These are phyloP conservation scores for Hymenochaete sp. DNA, from an alignment of 1,284 basidiomycete genomes.

Conservation along the genomic window DNA sequence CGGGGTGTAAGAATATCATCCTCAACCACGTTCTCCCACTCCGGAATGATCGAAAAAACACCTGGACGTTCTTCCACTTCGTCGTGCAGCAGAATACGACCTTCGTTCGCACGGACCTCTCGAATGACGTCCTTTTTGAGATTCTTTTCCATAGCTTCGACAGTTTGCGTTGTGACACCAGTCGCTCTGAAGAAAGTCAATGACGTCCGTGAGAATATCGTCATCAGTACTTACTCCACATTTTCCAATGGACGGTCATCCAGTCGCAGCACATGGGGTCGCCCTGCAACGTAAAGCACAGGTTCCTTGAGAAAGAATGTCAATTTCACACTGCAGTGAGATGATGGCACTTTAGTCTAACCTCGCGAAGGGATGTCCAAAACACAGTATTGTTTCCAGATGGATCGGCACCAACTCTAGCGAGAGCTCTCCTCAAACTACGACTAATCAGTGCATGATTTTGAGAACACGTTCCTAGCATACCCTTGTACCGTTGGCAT, in stretches of 20 bases:
- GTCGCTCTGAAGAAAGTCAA: constrained; percentile 58
- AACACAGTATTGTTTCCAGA: constrained; percentile 64
- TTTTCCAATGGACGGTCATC: constrained; percentile 87
- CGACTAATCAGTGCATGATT: constrained; percentile 5
- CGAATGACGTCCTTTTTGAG: constrained; percentile 87
- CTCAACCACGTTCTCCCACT: constrained; percentile 82
- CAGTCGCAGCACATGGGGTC: constrained; percentile 90
- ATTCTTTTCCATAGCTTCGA: constrained; percentile 87
- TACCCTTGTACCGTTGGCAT: constrained; percentile 87
- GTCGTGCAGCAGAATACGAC: constrained; percentile 88
- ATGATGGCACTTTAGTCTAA: constrained; percentile 23
- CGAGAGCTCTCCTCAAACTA: constrained; percentile 76
- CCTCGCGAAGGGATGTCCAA: constrained; percentile 91
- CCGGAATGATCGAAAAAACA: constrained; percentile 77
- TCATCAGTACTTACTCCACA: constrained; percentile 62
- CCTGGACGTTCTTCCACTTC: constrained; percentile 93
- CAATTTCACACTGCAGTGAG: not conserved
- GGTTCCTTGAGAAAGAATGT: constrained; percentile 58
- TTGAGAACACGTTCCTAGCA: constrained; percentile 19
- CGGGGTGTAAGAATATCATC: constrained; percentile 90
- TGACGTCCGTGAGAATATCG: constrained; percentile 5
- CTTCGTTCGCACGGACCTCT: constrained; percentile 68
- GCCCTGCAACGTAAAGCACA: constrained; percentile 83
- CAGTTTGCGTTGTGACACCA: constrained; percentile 85
- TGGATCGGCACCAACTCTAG: constrained; percentile 73